phyloP scores from a whole-genome alignment of 371 early-diverging fungal species.

The Mucor indicus region DNA sequence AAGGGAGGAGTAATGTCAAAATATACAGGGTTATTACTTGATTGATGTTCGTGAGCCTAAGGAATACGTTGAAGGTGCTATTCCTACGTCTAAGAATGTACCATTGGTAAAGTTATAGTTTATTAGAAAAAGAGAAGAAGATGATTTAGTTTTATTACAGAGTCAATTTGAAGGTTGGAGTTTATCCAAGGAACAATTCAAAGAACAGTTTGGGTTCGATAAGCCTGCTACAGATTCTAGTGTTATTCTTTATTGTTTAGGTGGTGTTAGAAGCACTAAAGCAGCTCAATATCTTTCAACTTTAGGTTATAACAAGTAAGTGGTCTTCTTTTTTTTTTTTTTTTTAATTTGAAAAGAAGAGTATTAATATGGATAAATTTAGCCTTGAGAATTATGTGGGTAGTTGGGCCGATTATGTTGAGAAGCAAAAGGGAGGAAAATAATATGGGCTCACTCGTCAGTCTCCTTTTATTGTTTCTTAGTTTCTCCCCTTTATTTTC shows the following conservation, averaged over 20 bases:
- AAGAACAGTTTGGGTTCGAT: constrained; percentile 51
- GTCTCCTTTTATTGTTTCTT: too few species aligned
- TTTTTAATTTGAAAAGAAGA: neutral
- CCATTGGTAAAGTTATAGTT: constrained; percentile 43
- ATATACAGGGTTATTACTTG: constrained; percentile 25
- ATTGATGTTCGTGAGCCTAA: constrained; percentile 62
- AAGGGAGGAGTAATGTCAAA: neutral
- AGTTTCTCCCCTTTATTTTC: neutral
- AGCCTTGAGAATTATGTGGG: constrained; percentile 59
- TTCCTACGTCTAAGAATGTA: constrained; percentile 60
- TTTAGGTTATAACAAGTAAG: constrained; percentile 42
- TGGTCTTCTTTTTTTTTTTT: neutral
- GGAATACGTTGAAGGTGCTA: constrained; percentile 51
- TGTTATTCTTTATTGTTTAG: constrained; percentile 61
- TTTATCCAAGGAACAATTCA: constrained; percentile 42
- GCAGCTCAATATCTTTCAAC: constrained; percentile 50
- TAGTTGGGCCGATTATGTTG: constrained; percentile 58
- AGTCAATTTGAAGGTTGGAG: constrained; percentile 56
- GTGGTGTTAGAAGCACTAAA: constrained; percentile 57
- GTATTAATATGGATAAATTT: neutral
- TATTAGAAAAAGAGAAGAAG: neutral
- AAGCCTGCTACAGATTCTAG: constrained; percentile 37
- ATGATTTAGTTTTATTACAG: constrained; percentile 7
- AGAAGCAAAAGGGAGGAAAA: constrained; percentile 15
- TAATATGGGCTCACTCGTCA: too few species aligned